Evolutionary conservation across 1,284 basidiomycete genomes (phyloP), one percentile per base, ranked within the genome.

Genomic region (Melampsora abietis-canadensis): DNA sequence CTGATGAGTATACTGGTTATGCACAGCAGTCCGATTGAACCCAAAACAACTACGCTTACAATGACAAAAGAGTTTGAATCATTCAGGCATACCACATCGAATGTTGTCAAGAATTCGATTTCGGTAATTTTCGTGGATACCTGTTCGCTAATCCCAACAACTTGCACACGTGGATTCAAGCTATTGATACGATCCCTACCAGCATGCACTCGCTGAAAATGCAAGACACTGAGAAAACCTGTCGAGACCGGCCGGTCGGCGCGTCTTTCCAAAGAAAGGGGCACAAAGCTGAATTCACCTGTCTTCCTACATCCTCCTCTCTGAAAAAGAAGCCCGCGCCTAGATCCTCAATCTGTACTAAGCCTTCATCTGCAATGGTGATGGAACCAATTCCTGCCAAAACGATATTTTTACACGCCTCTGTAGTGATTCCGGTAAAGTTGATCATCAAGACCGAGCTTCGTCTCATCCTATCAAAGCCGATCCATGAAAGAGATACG

Each of bases 321-420:
- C 93, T 86, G 83, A 92, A 95, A 82, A 98, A 91, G 85, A 98
- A 97, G 14, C 93, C 92, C 7, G 90, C 87, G 12, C 92, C 92
- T 27, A 98, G 86, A 83, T 98, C 95, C 80, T 91, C 89, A 76
- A 83, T 82, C 0, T 82, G 78, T 0, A 87, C 84, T 0, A 77
- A 76, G n/a, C 80, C 79, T 10, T 82, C 82, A 76, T 88, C 87
- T 78, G 87, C 81, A n/a, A 87, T 80, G 66, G 85, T 86, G 77
- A 88, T 75, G 37, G 82, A 81, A 2, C 86, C 86, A 37, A 88
- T 84, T 31, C 87, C 87, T 0, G 86, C 85, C 17, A 88, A 81
- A 7, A 87, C 86, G 46, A 87, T 83, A 82, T 99, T 99, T 84
- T 98, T 99, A 83, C 96, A 91, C 30, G 90, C 87, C 82, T 99